phyloP scores from a whole-genome alignment of 345 rosid genomes.

The Lepidium sativum region DNA sequence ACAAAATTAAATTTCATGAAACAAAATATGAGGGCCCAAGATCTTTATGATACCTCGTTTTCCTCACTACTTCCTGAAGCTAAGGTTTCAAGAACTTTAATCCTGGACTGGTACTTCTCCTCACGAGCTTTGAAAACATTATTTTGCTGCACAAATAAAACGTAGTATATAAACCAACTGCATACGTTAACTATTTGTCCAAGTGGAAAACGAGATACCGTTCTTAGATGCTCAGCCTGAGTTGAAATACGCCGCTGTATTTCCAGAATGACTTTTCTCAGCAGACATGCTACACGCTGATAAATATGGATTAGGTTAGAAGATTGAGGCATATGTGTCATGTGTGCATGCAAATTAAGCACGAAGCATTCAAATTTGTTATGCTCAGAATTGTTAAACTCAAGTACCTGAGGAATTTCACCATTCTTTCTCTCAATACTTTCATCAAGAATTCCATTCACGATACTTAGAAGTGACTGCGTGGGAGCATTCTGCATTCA shows the following conservation, averaged over 20 bases:
- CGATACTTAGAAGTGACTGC: constrained; percentile 75
- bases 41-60: constrained; percentile 42
- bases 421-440: constrained; percentile 59
- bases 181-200: background rate
- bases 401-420: constrained; percentile 78
- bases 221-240: constrained; percentile 88
- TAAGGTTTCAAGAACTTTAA: constrained; percentile 83
- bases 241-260: constrained; percentile 94
- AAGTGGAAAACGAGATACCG: constrained; percentile 33
- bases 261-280: constrained; percentile 83
- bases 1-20: background rate
- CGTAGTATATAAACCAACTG: background rate
- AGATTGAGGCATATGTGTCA: no score
- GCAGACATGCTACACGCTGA: constrained; percentile 75
- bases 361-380: background rate
- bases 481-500: constrained; percentile 82
- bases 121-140: constrained; percentile 83
- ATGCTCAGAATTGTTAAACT: background rate
- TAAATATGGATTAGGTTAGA: constrained; percentile 18
- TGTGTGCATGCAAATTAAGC: constrained; percentile 27
- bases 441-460: constrained; percentile 80
- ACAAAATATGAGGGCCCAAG: background rate
- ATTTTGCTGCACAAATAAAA: constrained; percentile 60
- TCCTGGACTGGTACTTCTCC: constrained; percentile 81
- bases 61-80: constrained; percentile 69